A percentile compares a stretch with the other conserved stretches of the same genome.
Conservation (phyloP, 345 rosid species). For the Salix viminalis region DNA sequence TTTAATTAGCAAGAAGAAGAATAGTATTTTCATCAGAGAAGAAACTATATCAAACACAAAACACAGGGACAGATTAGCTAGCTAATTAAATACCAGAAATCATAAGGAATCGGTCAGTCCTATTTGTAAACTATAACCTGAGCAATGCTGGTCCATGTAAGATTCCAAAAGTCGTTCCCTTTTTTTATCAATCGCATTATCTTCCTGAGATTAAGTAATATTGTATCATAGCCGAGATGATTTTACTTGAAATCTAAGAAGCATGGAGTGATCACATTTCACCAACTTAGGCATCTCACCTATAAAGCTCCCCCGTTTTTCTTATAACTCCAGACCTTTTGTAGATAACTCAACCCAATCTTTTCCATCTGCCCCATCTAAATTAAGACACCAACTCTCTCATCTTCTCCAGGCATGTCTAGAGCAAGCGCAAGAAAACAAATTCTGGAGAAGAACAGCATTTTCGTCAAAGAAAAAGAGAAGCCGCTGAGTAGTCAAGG, state of each 20-base stretch:
- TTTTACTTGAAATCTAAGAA: constrained; percentile 38
- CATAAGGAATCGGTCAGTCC: background rate
- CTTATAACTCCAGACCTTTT: constrained; percentile 12
- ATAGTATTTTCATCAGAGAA: background rate
- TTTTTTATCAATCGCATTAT: too few relatives aligned
- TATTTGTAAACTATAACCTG: too few relatives aligned
- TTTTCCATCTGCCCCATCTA: constrained; percentile 15
- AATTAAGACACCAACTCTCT: constrained; percentile 1
- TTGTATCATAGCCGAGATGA: background rate
- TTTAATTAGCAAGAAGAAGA: background rate
- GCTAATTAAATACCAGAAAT: background rate
- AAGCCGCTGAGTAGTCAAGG: constrained; percentile 30
- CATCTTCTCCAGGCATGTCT: constrained; percentile 31
- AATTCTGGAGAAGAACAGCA: constrained; percentile 38
- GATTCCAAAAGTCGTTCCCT: too few relatives aligned
- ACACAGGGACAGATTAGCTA: background rate
- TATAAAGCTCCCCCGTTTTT: background rate
- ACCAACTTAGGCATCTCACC: constrained; percentile 47
- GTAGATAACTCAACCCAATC: constrained; percentile 6
- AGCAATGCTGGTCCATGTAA: background rate
- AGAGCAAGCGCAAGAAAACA: constrained; percentile 32
- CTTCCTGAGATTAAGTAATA: background rate
- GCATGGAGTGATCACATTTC: constrained; percentile 35
- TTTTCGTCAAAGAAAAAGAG: constrained; percentile 28
- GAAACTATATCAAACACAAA: background rate